These are phyloP conservation scores for Chalciporus sp. DNA, from an alignment of 1,284 basidiomycete species.

Conservation along the genomic window DNA sequence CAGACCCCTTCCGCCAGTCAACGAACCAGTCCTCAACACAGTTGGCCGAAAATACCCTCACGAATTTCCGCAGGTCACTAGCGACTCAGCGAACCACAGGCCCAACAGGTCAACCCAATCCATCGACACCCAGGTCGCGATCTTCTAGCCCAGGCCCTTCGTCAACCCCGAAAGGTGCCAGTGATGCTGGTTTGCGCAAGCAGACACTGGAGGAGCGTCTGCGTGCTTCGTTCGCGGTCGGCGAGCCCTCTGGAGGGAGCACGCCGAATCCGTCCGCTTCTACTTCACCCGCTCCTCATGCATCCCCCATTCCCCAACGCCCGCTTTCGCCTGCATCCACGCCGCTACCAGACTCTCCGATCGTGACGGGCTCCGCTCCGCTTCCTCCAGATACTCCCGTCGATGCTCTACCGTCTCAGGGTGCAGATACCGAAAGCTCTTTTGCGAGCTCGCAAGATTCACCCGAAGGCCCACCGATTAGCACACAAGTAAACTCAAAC, in stretches of 20 bases:
- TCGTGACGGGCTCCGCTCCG: background rate
- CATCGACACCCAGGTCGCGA: constrained; percentile 40
- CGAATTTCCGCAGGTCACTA: constrained; percentile 63
- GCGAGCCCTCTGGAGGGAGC: constrained; percentile 52
- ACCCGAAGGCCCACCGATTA: background rate
- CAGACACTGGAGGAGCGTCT: constrained; percentile 74
- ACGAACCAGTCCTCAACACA: constrained; percentile 46
- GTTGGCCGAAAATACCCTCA: constrained; percentile 60
- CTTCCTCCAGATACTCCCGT: background rate
- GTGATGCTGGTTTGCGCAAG: constrained; percentile 39
- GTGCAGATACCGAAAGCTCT: background rate
- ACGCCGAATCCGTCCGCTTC: constrained; percentile 45
- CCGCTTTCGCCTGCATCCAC: constrained; percentile 46
- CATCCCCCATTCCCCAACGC: constrained; percentile 31
- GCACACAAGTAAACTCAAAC: background rate
- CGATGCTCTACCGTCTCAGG: background rate
- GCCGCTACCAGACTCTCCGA: constrained; percentile 41
- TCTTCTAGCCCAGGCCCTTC: constrained; percentile 34
- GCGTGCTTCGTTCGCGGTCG: constrained; percentile 58
- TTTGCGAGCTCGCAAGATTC: background rate
- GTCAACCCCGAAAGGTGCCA: constrained; percentile 20
- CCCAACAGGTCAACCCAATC: constrained; percentile 45
- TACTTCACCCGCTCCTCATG: constrained; percentile 43
- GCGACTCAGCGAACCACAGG: constrained; percentile 52
- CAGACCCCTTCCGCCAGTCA: constrained; percentile 37